Evolutionary conservation across 202 grass and related monocot genomes (phyloP), one percentile per base, ranked within the genome.

Genomic region (Eragrostis tef): DNA sequence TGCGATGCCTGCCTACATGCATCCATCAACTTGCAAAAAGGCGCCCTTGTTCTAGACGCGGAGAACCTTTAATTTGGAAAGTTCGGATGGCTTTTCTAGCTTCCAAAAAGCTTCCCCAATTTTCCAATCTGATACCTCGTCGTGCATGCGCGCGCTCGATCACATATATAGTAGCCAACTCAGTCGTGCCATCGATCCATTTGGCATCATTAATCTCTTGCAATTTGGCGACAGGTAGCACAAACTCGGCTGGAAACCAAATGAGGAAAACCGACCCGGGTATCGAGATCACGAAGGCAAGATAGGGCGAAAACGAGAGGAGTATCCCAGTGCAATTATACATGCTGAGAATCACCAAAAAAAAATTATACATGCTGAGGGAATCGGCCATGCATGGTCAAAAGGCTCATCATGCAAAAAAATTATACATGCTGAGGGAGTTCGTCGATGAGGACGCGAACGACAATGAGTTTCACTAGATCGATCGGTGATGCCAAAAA

Each of bases 51-150:
- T 61, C 6, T 19, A 8, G 27, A 67, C 7, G 59, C 64, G 49
- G 64, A 42, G 26, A 78, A 62, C 73, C 29, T 31, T 31, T 31
- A 31, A 70, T 62, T 75, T 50, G 43, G 36, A 51, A 75, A 75
- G 7, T 25, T 42, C 52, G 25, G 2, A 0, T 15, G 73, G 9
- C 64, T 78, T 67, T 70, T 78, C 27, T 50, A 26, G 13, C 0
- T 56, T 41, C 57, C 53, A 6, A 70, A 70, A 45, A 42, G 74
- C 73, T 51, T 2, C 36, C 36, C 54, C 36, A 8, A 7, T 58
- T 47, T 7, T 26, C n/a, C 25, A 11, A 45, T 20, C 19, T 9
- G 71, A 81, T 70, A 70, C 78, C 78, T 81, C 78, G 71, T 69
- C 39, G 69, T 42, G 19, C n/a, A 4, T 31, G 72, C 61, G 58